Conservation (phyloP, 2,329 filamentous ascomycete genomes). For the Sporothrix brunneoviolacea region DNA sequence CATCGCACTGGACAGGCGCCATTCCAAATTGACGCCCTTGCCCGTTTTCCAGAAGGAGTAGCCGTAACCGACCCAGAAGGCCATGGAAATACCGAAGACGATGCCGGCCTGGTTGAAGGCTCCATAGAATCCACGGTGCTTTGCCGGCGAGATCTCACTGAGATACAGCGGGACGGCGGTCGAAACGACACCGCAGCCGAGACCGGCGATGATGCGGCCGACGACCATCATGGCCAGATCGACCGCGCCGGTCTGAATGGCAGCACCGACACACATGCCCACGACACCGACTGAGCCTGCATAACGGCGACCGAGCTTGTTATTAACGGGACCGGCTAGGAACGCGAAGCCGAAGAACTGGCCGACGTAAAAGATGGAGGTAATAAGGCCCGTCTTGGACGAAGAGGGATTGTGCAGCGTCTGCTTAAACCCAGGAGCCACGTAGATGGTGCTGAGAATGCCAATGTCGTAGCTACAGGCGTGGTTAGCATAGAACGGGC, state of each 20-base stretch:
- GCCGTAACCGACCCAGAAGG: conserved; percentile 28
- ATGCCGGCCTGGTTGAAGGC: conserved; percentile 20
- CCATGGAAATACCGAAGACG: conserved; percentile 19
- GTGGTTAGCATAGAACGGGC: too few relatives aligned
- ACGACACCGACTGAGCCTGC: conserved; percentile 17
- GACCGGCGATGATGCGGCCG: conserved; percentile 18
- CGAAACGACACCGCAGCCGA: conserved; percentile 19
- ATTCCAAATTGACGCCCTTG: conserved; percentile 26
- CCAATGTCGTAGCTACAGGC: conserved; percentile 18
- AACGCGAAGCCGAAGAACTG: conserved; percentile 19
- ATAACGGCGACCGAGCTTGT: conserved; percentile 19
- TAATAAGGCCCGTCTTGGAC: conserved; percentile 17
- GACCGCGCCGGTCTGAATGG: conserved; percentile 16
- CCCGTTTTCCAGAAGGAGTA: conserved; percentile 29
- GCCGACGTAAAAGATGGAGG: conserved; percentile 20
- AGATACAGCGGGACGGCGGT: conserved; percentile 19
- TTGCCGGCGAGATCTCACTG: conserved; percentile 17
- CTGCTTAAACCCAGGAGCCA: conserved; percentile 19
- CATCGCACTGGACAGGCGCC: conserved; percentile 28
- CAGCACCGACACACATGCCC: conserved; percentile 17
- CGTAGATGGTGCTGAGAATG: conserved; percentile 20
- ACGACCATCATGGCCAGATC: conserved; percentile 18
- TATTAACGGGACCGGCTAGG: conserved; percentile 16
- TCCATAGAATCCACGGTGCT: conserved; percentile 18
- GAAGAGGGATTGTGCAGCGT: conserved; percentile 18